Evolutionary conservation across 2,329 filamentous ascomycete genomes (phyloP), one percentile per base, ranked within the genome.

Genomic region (Aspergillus ruber): DNA sequence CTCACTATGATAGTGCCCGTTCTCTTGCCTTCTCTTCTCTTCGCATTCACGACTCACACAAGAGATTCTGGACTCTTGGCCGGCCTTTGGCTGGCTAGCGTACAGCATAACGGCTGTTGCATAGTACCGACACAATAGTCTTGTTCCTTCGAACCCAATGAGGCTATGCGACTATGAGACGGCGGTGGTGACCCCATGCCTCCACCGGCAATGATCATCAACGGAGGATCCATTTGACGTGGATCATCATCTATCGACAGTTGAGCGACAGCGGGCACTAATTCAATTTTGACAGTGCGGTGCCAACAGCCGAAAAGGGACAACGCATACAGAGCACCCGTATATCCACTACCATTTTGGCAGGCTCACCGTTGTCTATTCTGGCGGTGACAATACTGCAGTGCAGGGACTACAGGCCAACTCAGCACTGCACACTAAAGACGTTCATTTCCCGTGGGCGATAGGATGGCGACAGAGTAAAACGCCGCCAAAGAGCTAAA

Each of bases 201-300:
- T 20, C 17, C 17, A 39, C 36, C 17, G 36, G 36, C 9, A 39
- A 39, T 17, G 17, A 39, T 39, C 10, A n/a, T 15, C 17, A 17
- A 20, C 15, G 15, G 8, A 18, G 17, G n/a, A 17, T 20, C 32
- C 13, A 39, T 39, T 39, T 17, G 36, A 18, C 17, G 3, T 39
- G 36, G 36, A 27, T 27, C 25, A 39, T 39, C 15, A 17, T 39
- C 36, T 20, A 13, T 27, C 40, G 45, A 43, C 20, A 9, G 25
- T 23, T 38, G 33, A 10, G 40, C 40, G 40, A 42, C 40, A 42
- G 40, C 40, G 40, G 40, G 21, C n/a, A 27, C 40, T 42, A 35
- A 8, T 18, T 36, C 35, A 23, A 32, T 17, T 21, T 21, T 39
- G 36, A 44, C 23, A 41, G 21, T 48, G 48, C 50, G 49, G 47